phyloP scores from a whole-genome alignment of 345 rosid species.

The Populus davidiana region DNA sequence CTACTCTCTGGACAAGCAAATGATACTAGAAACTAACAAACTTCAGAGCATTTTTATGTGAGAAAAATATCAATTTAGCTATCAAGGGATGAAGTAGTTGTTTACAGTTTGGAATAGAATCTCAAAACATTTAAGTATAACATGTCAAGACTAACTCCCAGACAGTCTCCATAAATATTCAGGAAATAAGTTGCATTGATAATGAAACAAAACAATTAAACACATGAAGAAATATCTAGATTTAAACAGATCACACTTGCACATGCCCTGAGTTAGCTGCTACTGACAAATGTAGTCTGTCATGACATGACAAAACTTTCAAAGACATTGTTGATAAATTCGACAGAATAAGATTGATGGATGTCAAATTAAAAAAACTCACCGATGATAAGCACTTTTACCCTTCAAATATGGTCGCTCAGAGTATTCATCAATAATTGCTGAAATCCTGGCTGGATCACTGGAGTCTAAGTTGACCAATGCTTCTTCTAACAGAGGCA shows the following conservation, averaged over 20 bases:
- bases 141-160: neutral
- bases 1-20: neutral
- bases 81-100: neutral
- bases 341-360: neutral
- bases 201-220: too few species aligned
- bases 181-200: too few species aligned
- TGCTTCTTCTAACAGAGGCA: conserved; percentile 58
- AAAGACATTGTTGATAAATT: neutral
- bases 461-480: conserved; percentile 42
- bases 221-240: neutral
- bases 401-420: conserved; percentile 55
- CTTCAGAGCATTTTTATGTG: neutral
- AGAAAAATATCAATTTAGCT: neutral
- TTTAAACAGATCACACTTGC: neutral
- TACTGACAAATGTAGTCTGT: too few species aligned
- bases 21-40: neutral
- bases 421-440: conserved; percentile 51
- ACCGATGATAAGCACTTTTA: conserved; percentile 61
- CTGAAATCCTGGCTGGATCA: conserved; percentile 48
- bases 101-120: neutral
- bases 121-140: neutral
- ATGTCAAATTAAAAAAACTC: conserved; percentile 18
- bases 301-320: neutral
- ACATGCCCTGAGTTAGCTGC: neutral
- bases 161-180: too few species aligned